Base-by-base conservation (phyloP, 768 basidiomycete species). In the Macrocybe gigantea region DNA sequence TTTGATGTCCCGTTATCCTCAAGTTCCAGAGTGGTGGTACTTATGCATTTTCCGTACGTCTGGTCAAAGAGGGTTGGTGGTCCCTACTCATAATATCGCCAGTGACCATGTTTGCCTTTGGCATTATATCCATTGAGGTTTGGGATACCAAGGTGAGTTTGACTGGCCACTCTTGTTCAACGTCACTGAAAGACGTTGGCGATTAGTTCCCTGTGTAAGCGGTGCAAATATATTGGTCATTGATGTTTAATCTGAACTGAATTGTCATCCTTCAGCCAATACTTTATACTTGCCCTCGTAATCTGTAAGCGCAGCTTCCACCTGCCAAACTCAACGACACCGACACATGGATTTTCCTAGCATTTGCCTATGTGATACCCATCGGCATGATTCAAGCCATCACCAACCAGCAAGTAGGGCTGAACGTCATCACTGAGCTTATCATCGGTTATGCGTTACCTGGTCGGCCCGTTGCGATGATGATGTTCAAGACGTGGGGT, bases 21-120 rank as follows among this genome's bases (percentile, higher is more conserved):
- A 85, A 55, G 73, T 92, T 11, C 90, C 89, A 1, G 78, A 90
- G 50, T 91, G 86, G 88, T 93, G 90, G 90, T 93, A 91, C 61
- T 61, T 69, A 7, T 58, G 73, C 38, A 73, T 93, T 44, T 88
- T 90, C 64, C 62, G 63, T 75, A 67, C 52, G 70, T 67, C 13
- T 56, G 56, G 22, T 39, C 41, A 67, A 30, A 48, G 69, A 37
- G 30, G 60, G 61, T n/a, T 13, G 53, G 52, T 6, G 13, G 6
- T 42, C n/a, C 11, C 7, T 50, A 15, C 38, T 54, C 32, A 52
- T 22, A 33, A 7, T 22, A 41, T 31, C 33, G 30, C 13, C 47
- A 76, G 74, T 81, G 50, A 43, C 64, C 50, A 85, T 85, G 79
- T 88, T 88, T 56, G 73, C 67, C 0, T 76, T 85, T 48, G 85